Evolutionary conservation across 768 basidiomycete species (phyloP), one percentile per base, ranked within the genome.

Genomic region (Boletales sp.): DNA sequence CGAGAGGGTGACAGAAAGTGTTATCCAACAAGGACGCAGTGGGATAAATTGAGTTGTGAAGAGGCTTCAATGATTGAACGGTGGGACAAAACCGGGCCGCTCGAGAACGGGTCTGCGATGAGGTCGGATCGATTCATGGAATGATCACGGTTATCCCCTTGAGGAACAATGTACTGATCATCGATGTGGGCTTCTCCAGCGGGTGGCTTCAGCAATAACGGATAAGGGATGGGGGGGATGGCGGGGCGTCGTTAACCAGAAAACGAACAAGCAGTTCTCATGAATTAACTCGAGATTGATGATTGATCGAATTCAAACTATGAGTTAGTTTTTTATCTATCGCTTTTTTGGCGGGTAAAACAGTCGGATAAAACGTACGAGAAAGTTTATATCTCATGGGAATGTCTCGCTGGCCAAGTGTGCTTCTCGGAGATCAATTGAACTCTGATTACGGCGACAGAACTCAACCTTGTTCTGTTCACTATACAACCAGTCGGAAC

Each of bases 121-220:
- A 47, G 4, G 52, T 56, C 62, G 63, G 62, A 65, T 56, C 47
- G 50, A 58, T 62, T 37, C 48, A 31, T 24, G 14, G 37, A 37
- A 29, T n/a, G 34, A 55, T 37, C 24, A 47, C 48, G 43, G 43
- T 19, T 45, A 53, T 44, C 60, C 43, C 51, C 48, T n/a, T 52
- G 38, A 5, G 48, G 52, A 37, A 37, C 43, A 13, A 10, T 40
- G 43, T 38, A 37, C 15, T 54, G 58, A 57, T 55, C 55, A 55
- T 54, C 53, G 35, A 38, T 38, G 18, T 10, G 29, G n/a, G 17
- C 3, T 6, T 41, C 49, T 46, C 43, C 45, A 34, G 36, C 13
- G 48, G 45, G 46, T 39, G 58, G 11, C 32, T 14, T 45, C 19
- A 48, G 35, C 46, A 48, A 17, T 21, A 34, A 11, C 24, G 27